Evolutionary conservation across 2,329 filamentous ascomycete species (phyloP), one percentile per base, ranked within the genome.

Genomic region (Neofusicoccum ribis): DNA sequence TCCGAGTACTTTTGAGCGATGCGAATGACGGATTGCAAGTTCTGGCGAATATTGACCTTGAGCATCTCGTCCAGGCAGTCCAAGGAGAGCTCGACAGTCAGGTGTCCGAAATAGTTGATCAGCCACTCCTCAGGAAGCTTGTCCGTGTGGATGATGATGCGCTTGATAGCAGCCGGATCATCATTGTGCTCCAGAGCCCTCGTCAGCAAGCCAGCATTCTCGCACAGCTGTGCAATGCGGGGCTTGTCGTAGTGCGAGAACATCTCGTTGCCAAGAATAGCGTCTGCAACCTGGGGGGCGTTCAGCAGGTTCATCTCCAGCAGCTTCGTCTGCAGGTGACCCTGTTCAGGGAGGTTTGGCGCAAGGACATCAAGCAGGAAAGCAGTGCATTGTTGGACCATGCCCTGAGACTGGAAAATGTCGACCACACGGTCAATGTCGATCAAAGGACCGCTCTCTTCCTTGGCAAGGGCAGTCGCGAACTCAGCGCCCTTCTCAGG

Each of bases 1-100:
- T 99, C 96, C 0, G 94, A 97, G 81, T 97, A 99, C 80, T 99
- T 99, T 71, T 96, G 97, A 41, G 94, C 92, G 69, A 99, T 90
- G 74, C 96, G 93, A 67, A 98, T 92, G 39, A 98, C 95, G 17
- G 93, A 89, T 78, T 96, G 93, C 64, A 99, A 83, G 77, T 98
- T 99, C 79, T 97, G 93, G 69, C 95, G 94, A 72, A 99, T 97
- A 82, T 99, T 99, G 73, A 87, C 83, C 80, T 94, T 93, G 77
- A 99, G 86, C 95, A 99, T 99, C 67, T 93, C 93, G 74, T 98
- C 92, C 69, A 99, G 83, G 79, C 91, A 97, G 68, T 97, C 93
- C 15, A 99, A 81, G 0, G 93, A 96, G 76, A 98, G 93, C 76
- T 98, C 95, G 27, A 99, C 91, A 1, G 94, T 97, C 43, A 99